These are phyloP conservation scores for Cercospora nicotianae DNA, from an alignment of 2,329 filamentous ascomycete genomes.

Conservation along the genomic window DNA sequence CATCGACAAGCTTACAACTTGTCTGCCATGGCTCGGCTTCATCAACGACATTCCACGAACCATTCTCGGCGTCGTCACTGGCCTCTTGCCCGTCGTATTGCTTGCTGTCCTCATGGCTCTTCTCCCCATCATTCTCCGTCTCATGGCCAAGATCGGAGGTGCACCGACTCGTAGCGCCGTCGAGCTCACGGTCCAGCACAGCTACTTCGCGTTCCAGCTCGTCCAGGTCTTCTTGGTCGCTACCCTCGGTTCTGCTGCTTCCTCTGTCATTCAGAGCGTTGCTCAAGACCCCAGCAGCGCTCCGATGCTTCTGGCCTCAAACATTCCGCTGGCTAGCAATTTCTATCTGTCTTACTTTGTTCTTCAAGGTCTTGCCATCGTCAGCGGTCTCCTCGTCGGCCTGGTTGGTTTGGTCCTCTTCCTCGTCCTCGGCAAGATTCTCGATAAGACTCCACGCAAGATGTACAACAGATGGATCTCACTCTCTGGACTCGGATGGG, in stretches of 20 bases:
- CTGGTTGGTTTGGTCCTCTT: constrained; percentile 71
- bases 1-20: constrained; percentile 58
- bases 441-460: constrained; percentile 75
- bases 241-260: constrained; percentile 77
- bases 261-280: constrained; percentile 66
- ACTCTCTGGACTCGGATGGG: constrained; percentile 76
- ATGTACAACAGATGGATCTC: constrained; percentile 76
- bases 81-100: constrained; percentile 76
- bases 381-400: constrained; percentile 72
- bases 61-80: constrained; percentile 81
- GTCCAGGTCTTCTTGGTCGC: constrained; percentile 89
- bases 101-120: constrained; percentile 83
- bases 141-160: constrained; percentile 76
- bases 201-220: constrained; percentile 87
- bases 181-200: constrained; percentile 86
- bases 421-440: constrained; percentile 69
- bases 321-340: constrained; percentile 78
- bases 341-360: constrained; percentile 97
- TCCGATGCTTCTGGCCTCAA: constrained; percentile 35
- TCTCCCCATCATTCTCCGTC: constrained; percentile 76
- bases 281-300: constrained; percentile 56
- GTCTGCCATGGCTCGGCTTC: constrained; percentile 67
- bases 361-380: constrained; percentile 81
- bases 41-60: constrained; percentile 66
- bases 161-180: constrained; percentile 76